Percentiles rank a stretch among this genome's conserved stretches.
Conservation (phyloP, 805 yeast genomes). For the Diddensiella caesifluorescens region DNA sequence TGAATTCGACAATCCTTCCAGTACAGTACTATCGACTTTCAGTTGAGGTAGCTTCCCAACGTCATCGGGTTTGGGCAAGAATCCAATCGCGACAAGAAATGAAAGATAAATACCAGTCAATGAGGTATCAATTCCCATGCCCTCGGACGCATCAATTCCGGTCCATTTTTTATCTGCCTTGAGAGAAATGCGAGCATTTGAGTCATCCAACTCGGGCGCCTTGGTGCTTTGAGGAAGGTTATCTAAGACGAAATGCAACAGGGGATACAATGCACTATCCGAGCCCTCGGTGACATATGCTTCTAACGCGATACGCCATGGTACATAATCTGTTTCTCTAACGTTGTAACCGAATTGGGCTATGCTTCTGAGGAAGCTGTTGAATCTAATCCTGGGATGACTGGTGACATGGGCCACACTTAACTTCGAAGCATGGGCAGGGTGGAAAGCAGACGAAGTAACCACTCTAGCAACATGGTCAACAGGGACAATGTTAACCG, state of each 20-base stretch:
- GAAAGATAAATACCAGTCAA: conserved; percentile 74
- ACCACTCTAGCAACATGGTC: conserved; percentile 95
- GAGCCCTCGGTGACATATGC: conserved; percentile 66
- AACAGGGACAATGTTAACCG: conserved; percentile 95
- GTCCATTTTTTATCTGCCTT: conserved; percentile 55
- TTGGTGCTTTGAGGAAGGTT: conserved; percentile 84
- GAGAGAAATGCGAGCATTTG: conserved; percentile 70
- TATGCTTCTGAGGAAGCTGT: conserved; percentile 64
- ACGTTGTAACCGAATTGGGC: conserved; percentile 68
- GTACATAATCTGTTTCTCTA: conserved; percentile 55
- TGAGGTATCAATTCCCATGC: conserved; percentile 65
- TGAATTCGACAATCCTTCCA: conserved; percentile 9
- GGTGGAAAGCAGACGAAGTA: conserved; percentile 75
- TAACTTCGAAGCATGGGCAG: conserved; percentile 49
- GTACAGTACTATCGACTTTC: conserved; percentile 49
- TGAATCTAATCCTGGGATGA: conserved; percentile 85
- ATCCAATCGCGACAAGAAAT: conserved; percentile 75
- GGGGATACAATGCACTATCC: conserved; percentile 86
- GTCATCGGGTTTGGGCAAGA: conserved; percentile 57
- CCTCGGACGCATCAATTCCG: conserved; percentile 60
- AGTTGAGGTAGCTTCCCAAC: conserved; percentile 46
- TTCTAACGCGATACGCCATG: conserved; percentile 77
- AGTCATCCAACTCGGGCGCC: conserved; percentile 93
- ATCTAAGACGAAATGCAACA: conserved; percentile 89
- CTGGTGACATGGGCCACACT: conserved; percentile 95